phyloP scores from a whole-genome alignment of 2,329 filamentous ascomycete genomes.

The Tolypocladium pustulatum region DNA sequence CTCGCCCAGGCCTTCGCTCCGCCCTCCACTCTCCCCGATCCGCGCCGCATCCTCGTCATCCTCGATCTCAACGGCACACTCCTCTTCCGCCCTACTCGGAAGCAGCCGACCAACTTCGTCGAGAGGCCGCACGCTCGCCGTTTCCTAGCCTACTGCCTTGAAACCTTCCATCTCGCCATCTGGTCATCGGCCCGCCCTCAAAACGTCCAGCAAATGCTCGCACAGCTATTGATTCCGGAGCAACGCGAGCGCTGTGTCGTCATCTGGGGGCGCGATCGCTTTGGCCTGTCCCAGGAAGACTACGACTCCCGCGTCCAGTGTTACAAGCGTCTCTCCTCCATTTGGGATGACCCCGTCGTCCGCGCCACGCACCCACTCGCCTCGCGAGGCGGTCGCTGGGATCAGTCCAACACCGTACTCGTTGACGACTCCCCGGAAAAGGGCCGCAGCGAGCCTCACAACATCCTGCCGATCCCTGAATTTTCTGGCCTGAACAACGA shows the following conservation, averaged over 20 bases:
- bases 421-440: constrained; percentile 81
- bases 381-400: constrained; percentile 43
- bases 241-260: constrained; percentile 50
- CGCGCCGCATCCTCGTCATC: constrained; percentile 65
- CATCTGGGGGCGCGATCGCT: constrained; percentile 68
- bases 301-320: constrained; percentile 68
- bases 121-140: constrained; percentile 54
- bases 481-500: constrained; percentile 44
- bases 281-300: constrained; percentile 54
- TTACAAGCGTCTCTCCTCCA: constrained; percentile 69
- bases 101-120: constrained; percentile 40
- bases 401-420: constrained; percentile 78
- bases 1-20: constrained; percentile 38
- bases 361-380: constrained; percentile 32
- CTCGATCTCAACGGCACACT: constrained; percentile 93
- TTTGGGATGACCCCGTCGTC: constrained; percentile 53
- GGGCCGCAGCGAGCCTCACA: constrained; percentile 71
- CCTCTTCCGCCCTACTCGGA: constrained; percentile 54
- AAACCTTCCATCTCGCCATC: constrained; percentile 69
- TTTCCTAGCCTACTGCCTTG: constrained; percentile 67
- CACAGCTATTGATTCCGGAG: constrained; percentile 46
- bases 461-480: constrained; percentile 71
- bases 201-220: constrained; percentile 62
- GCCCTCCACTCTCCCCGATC: constrained; percentile 28
- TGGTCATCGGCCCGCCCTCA: constrained; percentile 77